Evolutionary conservation across 2,329 filamentous ascomycete genomes (phyloP).

Genomic region (Xylariales sp.): DNA sequence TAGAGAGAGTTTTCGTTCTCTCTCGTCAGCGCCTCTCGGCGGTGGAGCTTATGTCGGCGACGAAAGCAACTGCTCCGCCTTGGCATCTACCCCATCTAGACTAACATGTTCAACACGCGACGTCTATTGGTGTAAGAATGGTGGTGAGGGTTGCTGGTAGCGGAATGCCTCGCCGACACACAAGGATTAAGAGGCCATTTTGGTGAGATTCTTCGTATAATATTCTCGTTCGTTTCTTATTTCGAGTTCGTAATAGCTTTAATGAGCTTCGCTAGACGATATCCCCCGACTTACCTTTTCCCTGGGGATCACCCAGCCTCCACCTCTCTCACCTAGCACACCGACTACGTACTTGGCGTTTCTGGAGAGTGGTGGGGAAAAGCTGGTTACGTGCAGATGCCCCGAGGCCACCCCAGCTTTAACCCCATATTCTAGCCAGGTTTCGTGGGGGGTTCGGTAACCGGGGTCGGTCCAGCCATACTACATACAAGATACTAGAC

Average conservation of each 20-base stretch:
- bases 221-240: background rate
- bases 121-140: conserved; percentile 24
- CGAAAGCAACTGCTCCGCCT: conserved; percentile 44
- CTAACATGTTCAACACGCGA: background rate
- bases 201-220: background rate
- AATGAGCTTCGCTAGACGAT: background rate
- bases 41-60: conserved; percentile 40
- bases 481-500: background rate
- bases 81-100: conserved; percentile 40
- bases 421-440: conserved; percentile 23
- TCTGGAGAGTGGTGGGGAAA: conserved; percentile 11
- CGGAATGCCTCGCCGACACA: conserved; percentile 26
- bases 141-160: conserved; percentile 8
- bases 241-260: background rate
- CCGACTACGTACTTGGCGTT: conserved; percentile 14
- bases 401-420: conserved; percentile 20
- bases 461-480: background rate
- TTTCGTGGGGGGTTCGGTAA: background rate
- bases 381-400: conserved; percentile 8
- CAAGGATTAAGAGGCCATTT: conserved; percentile 7
- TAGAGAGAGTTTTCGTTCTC: background rate
- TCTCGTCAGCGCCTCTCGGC: conserved; percentile 12
- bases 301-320: background rate
- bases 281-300: background rate
- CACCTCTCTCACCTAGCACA: conserved; percentile 2